A percentile compares a stretch with the other conserved stretches of the same genome.
These are phyloP conservation scores for Pichia sp. DNA, from an alignment of 1,139 yeast genomes.

Conservation along the genomic window DNA sequence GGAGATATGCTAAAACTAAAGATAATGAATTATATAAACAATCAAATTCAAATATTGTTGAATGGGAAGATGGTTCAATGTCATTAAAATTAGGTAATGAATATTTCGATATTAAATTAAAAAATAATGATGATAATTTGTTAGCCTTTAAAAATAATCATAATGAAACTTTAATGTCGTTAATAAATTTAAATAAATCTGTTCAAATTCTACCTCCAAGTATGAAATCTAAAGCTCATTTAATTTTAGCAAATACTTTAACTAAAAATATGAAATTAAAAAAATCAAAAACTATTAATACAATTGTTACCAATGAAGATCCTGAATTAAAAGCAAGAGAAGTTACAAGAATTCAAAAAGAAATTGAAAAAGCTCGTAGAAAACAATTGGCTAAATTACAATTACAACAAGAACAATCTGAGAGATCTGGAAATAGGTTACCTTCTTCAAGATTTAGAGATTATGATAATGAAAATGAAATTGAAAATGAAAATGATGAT, in stretches of 20 bases:
- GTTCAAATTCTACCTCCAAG: conserved; percentile 85
- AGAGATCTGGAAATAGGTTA: conserved; percentile 17
- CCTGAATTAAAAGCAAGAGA: conserved; percentile 80
- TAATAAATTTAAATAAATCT: conserved; percentile 42
- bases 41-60: conserved; percentile 81
- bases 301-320: conserved; percentile 75
- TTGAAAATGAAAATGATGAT: conserved; percentile 27
- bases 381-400: conserved; percentile 52
- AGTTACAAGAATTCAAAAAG: conserved; percentile 73
- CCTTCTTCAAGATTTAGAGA: background rate
- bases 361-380: conserved; percentile 63
- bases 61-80: conserved; percentile 90
- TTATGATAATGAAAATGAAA: no score
- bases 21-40: conserved; percentile 68
- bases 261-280: conserved; percentile 58
- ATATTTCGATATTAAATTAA: conserved; percentile 68
- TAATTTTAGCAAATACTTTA: conserved; percentile 71
- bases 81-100: conserved; percentile 86
- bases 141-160: conserved; percentile 66
- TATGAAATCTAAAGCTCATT: conserved; percentile 74
- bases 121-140: conserved; percentile 66
- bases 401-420: conserved; percentile 40
- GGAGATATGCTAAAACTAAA: conserved; percentile 76
- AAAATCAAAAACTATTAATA: conserved; percentile 47
- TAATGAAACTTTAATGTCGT: conserved; percentile 63